phyloP scores from a whole-genome alignment of 2,329 filamentous ascomycete genomes.

The Phoma sp. region DNA sequence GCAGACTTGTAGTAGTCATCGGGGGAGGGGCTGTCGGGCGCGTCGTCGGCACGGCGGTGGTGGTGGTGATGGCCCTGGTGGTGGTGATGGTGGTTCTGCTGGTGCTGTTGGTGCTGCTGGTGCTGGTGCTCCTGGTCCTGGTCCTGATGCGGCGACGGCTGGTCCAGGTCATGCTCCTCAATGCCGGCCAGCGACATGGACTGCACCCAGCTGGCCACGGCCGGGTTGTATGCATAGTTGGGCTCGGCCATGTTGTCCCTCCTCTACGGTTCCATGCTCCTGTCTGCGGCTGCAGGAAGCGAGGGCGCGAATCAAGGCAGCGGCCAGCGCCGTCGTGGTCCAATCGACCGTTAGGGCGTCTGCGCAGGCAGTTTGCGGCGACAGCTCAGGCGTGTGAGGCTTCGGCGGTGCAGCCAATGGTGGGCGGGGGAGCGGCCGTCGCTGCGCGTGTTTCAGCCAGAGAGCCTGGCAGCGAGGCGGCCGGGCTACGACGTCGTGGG shows the following conservation, averaged over 20 bases:
- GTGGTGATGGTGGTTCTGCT: neutral
- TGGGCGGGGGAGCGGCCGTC: conserved; percentile 3
- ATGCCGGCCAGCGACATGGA: conserved; percentile 40
- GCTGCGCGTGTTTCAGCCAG: conserved; percentile 16
- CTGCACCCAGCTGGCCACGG: conserved; percentile 45
- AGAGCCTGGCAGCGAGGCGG: neutral
- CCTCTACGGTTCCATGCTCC: conserved; percentile 37
- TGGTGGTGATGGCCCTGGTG: neutral
- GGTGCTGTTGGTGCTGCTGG: neutral
- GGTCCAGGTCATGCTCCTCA: conserved; percentile 14
- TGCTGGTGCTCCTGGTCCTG: neutral
- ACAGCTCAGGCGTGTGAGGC: conserved; percentile 14
- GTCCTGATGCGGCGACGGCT: neutral
- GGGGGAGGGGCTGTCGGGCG: conserved; percentile 30
- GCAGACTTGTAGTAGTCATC: conserved; percentile 43
- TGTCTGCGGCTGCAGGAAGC: conserved; percentile 29
- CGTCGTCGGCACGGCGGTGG: conserved; percentile 17
- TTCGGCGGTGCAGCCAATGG: conserved; percentile 15
- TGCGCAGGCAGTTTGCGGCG: conserved; percentile 5
- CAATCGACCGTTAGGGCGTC: conserved; percentile 9
- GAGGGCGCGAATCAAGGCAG: conserved; percentile 39
- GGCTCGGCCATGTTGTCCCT: conserved; percentile 40
- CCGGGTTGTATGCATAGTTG: conserved; percentile 41
- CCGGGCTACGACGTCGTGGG: neutral
- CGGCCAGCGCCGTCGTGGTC: conserved; percentile 17